Evolutionary conservation across 208 protist genomes (phyloP).

Genomic region (Trichomonas tenax): DNA sequence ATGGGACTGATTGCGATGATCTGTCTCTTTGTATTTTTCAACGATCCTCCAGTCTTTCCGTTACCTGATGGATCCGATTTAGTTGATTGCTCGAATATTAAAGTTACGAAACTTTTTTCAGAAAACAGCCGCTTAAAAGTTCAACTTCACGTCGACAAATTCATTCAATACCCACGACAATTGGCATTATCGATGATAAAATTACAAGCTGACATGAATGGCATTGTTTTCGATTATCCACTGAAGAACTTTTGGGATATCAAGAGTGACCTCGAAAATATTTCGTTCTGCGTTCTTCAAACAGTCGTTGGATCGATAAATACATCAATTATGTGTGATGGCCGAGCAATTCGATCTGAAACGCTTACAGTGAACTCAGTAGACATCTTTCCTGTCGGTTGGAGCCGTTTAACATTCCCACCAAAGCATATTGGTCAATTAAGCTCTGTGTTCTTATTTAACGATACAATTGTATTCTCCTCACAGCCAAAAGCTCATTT

Average conservation of each 20-base stretch:
- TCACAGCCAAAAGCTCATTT: background rate
- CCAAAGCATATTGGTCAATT: background rate
- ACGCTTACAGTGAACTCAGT: background rate
- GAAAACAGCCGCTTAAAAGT: background rate
- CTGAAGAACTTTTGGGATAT: background rate
- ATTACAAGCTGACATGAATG: background rate
- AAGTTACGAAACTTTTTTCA: background rate
- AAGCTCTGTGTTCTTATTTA: background rate
- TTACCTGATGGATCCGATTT: background rate
- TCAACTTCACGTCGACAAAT: background rate
- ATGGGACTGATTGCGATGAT: background rate
- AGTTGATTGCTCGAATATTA: background rate
- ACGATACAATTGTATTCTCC: background rate
- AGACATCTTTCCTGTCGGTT: background rate
- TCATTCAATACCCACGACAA: background rate
- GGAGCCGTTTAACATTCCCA: background rate
- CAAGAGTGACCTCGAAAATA: background rate
- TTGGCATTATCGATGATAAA: background rate
- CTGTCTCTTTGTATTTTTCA: background rate
- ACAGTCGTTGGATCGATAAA: background rate
- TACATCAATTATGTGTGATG: background rate
- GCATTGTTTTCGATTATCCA: background rate
- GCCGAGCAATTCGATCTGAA: background rate
- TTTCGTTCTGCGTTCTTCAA: background rate
- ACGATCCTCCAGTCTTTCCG: background rate